Percentiles rank a stretch among this genome's conserved stretches.
These are phyloP conservation scores for Alternaria metachromatica DNA, from an alignment of 2,329 filamentous ascomycete genomes.

Conservation along the genomic window DNA sequence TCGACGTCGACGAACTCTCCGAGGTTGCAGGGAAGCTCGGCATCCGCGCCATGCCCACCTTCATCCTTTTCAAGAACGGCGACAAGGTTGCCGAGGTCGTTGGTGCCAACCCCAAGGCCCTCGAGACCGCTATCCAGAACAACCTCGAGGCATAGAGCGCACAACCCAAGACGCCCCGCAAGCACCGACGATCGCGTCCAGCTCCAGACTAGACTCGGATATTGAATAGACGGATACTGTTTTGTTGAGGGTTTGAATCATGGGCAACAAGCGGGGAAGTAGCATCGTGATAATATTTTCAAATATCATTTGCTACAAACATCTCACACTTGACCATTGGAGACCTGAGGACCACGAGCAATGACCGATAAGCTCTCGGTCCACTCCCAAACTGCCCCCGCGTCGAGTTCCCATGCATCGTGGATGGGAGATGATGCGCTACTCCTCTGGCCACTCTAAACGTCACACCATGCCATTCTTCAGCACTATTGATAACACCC, in stretches of 20 bases:
- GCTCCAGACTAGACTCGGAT: conserved; percentile 13
- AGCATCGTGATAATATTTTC: conserved; percentile 26
- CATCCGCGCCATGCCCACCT: conserved; percentile 92
- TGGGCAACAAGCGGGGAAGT: conserved; percentile 5
- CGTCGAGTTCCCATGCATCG: conserved; percentile 57
- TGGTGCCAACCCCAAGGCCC: conserved; percentile 77
- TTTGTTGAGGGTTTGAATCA: not conserved
- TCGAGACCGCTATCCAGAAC: conserved; percentile 62
- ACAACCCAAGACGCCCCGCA: not conserved
- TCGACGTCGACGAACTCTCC: conserved; percentile 85
- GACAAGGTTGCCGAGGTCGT: conserved; percentile 75
- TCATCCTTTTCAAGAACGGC: conserved; percentile 82
- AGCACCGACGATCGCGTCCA: conserved; percentile 12
- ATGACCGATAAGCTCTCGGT: conserved; percentile 28
- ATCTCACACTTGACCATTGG: not conserved
- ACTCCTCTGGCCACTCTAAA: conserved; percentile 54
- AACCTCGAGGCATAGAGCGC: conserved; percentile 33
- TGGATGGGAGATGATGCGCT: conserved; percentile 63
- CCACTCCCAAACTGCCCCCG: conserved; percentile 55
- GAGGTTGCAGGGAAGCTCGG: conserved; percentile 78
- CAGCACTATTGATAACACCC: not conserved
- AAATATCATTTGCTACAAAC: conserved; percentile 12
- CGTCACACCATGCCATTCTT: conserved; percentile 45
- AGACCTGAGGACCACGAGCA: not conserved
- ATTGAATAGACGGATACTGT: conserved; percentile 7